Conservation (phyloP, 441 rosid species). For the Capsella rubella region DNA sequence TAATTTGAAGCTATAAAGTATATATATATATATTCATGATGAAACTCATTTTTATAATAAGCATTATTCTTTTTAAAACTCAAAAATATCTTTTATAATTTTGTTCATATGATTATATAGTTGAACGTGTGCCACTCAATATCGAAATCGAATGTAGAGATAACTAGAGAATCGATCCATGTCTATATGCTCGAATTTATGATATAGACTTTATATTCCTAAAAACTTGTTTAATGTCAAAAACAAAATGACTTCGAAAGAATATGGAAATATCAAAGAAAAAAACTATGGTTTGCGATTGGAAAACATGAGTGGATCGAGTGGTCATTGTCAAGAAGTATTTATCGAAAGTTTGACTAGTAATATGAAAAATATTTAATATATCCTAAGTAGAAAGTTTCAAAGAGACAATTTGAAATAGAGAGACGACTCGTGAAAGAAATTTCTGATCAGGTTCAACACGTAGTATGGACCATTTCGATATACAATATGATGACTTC, state of each 20-base stretch:
- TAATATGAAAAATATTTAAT: constrained; percentile 16
- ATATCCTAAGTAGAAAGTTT: constrained; percentile 20
- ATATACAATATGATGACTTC: constrained; percentile 33
- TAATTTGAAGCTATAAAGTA: constrained; percentile 12
- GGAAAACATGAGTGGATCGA: constrained; percentile 33
- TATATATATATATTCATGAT: constrained; percentile 35
- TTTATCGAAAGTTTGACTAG: constrained; percentile 40
- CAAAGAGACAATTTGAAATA: constrained; percentile 41
- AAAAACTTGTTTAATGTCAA: neutral
- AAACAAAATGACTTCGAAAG: neutral
- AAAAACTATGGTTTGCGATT: constrained; percentile 13
- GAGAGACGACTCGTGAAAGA: constrained; percentile 37
- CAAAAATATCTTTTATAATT: constrained; percentile 8
- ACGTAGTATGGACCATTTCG: constrained; percentile 47
- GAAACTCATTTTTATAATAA: neutral
- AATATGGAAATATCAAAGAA: neutral
- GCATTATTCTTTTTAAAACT: neutral
- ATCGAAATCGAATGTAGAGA: constrained; percentile 26
- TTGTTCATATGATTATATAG: constrained; percentile 18
- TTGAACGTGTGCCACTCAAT: constrained; percentile 44
- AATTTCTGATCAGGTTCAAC: constrained; percentile 38
- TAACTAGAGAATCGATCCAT: constrained; percentile 22
- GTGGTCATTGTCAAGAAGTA: constrained; percentile 31
- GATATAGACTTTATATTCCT: constrained; percentile 28
- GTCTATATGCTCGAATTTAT: constrained; percentile 31